These are phyloP conservation scores for Cyberlindnera xishuangbannaensis DNA, from an alignment of 805 yeast species.

Conservation along the genomic window DNA sequence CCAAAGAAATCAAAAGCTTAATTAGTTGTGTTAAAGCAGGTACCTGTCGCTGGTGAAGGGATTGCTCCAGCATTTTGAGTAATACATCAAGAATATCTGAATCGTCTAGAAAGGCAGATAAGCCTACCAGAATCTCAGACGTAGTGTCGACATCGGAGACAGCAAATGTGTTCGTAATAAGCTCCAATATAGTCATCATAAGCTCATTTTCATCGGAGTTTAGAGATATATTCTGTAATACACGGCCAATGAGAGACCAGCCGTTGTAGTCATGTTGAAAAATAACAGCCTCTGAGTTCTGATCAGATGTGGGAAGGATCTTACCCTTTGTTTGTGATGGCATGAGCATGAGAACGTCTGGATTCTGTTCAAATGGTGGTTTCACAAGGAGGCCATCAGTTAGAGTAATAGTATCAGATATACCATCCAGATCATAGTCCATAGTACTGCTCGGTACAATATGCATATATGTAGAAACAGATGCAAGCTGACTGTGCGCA, in stretches of 20 bases:
- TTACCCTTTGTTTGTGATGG: constrained; percentile 65
- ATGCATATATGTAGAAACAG: constrained; percentile 58
- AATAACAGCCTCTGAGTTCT: constrained; percentile 41
- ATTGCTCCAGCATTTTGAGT: constrained; percentile 61
- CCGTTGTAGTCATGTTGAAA: constrained; percentile 77
- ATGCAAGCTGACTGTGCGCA: constrained; percentile 57
- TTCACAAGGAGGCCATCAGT: constrained; percentile 42
- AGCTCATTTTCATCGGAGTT: constrained; percentile 34
- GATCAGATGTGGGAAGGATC: constrained; percentile 46
- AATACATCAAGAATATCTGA: constrained; percentile 59
- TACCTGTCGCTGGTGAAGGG: constrained; percentile 50
- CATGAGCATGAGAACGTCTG: constrained; percentile 37
- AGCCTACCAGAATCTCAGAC: constrained; percentile 30
- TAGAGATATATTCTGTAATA: constrained; percentile 52
- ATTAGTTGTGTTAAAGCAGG: constrained; percentile 39
- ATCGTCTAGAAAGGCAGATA: constrained; percentile 41
- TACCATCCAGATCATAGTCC: constrained; percentile 40
- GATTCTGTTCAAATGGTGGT: constrained; percentile 51
- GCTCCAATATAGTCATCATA: constrained; percentile 42
- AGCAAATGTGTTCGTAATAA: constrained; percentile 42
- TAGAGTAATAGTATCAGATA: constrained; percentile 47
- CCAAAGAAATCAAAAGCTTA: constrained; percentile 43
- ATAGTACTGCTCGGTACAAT: constrained; percentile 31
- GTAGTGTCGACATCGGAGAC: constrained; percentile 37
- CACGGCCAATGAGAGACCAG: constrained; percentile 80